Conservation (phyloP, 805 yeast species). For the fission yeast (Schizosaccharomyces pombe) region DNA sequence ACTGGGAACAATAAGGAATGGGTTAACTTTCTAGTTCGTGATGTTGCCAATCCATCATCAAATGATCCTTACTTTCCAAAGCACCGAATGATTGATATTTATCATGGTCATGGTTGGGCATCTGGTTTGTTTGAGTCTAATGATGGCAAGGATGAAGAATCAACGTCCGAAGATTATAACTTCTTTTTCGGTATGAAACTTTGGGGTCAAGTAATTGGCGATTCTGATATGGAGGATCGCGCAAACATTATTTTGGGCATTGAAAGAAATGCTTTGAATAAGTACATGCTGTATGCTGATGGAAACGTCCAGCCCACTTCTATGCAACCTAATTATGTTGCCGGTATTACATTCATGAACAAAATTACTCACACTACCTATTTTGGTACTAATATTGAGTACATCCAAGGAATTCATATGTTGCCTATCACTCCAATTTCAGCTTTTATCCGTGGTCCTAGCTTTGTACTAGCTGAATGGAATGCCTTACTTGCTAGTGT, state of each 20-base stretch:
- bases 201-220: constrained; percentile 40
- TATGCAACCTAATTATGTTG: constrained; percentile 33
- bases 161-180: constrained; percentile 48
- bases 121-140: constrained; percentile 37
- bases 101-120: constrained; percentile 54
- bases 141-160: constrained; percentile 53
- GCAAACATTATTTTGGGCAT: constrained; percentile 37
- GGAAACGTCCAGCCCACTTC: constrained; percentile 28
- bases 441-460: constrained; percentile 28
- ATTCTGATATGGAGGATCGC: constrained; percentile 27
- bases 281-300: constrained; percentile 28
- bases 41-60: constrained; percentile 38
- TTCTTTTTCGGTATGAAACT: constrained; percentile 44
- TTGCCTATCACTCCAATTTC: constrained; percentile 44
- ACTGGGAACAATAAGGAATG: constrained; percentile 23
- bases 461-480: constrained; percentile 38
- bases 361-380: constrained; percentile 51
- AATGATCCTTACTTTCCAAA: constrained; percentile 37
- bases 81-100: constrained; percentile 47
- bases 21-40: constrained; percentile 40
- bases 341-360: constrained; percentile 51
- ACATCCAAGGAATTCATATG: constrained; percentile 63
- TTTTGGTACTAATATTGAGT: constrained; percentile 37
- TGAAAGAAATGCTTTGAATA: constrained; percentile 29
- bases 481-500: constrained; percentile 21